Conservation (phyloP, 139 green algal genomes). For the Chlamydomonas eustigma region DNA sequence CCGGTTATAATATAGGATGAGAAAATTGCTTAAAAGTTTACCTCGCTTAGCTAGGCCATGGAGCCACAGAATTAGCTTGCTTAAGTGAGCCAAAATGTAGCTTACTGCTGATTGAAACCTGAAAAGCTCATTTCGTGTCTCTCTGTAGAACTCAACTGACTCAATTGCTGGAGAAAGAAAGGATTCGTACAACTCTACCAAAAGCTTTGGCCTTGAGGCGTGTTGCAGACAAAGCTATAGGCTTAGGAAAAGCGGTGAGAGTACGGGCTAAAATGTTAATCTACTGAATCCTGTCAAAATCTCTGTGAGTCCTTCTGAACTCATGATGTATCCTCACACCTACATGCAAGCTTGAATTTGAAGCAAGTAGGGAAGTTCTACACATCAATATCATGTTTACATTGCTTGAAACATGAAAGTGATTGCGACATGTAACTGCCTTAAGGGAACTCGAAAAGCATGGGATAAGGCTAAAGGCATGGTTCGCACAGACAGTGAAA, state of each 20-base stretch:
- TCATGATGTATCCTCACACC: no score
- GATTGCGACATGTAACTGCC: no score
- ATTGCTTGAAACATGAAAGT: no score
- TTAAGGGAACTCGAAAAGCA: constrained; percentile 61
- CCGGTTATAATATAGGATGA: no score
- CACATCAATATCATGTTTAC: no score
- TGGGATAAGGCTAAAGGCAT: constrained; percentile 53
- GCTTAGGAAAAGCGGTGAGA: constrained; percentile 75
- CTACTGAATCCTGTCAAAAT: no score
- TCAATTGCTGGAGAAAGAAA: constrained; percentile 88
- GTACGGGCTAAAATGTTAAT: no score
- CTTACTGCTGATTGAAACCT: no score
- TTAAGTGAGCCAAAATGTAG: constrained; percentile 9
- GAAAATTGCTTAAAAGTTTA: not conserved
- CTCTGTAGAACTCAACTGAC: constrained; percentile 95
- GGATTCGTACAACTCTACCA: constrained; percentile 87
- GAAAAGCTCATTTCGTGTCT: no score
- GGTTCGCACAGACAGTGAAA: constrained; percentile 64
- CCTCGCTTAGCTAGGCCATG: not conserved
- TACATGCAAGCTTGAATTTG: no score
- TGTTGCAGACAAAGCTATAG: constrained; percentile 78
- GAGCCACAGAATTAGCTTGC: not conserved
- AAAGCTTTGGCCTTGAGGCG: constrained; percentile 80
- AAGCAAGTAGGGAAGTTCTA: no score
- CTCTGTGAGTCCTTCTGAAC: no score